A percentile compares a stretch with the other conserved stretches of the same genome.
Conservation (phyloP, 2,329 filamentous ascomycete species). For the Fusarium sp. region DNA sequence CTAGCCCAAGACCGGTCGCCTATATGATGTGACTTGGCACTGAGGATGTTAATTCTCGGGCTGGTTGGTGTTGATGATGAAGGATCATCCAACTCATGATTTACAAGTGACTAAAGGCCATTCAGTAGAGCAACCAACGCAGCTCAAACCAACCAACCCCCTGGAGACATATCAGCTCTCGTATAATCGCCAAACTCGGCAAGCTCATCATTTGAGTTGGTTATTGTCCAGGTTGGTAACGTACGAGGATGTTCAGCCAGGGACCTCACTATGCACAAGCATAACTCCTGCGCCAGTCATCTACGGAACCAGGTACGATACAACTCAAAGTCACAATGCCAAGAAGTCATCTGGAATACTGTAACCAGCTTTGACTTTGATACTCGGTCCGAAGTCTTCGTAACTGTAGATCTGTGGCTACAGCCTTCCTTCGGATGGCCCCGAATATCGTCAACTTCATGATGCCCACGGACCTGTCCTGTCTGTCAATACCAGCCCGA, state of each 20-base stretch:
- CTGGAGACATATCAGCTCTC: conserved; percentile 3
- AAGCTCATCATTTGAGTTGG: background rate
- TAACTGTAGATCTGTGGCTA: conserved; percentile 30
- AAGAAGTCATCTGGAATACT: background rate
- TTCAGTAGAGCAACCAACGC: background rate
- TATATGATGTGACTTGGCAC: background rate
- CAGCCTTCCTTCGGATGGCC: conserved; percentile 36
- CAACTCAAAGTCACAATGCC: background rate
- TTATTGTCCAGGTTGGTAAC: background rate
- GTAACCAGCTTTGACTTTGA: conserved; percentile 3
- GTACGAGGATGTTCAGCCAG: background rate
- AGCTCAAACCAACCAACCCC: conserved; percentile 13
- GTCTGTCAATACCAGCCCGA: conserved; percentile 13
- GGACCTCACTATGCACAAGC: background rate
- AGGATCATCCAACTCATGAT: background rate
- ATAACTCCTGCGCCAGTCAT: background rate
- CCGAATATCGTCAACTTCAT: conserved; percentile 32
- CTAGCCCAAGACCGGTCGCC: background rate
- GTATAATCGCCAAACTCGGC: conserved; percentile 3
- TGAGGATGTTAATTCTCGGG: background rate
- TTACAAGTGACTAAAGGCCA: background rate
- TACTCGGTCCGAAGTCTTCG: conserved; percentile 35
- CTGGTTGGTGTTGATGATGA: background rate
- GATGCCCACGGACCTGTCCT: conserved; percentile 18
- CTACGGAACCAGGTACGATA: background rate